Percentiles rank a stretch among this genome's conserved stretches.
Evolutionary conservation across 306 rosid genomes (phyloP).

Genomic region (Cucumis melo): DNA sequence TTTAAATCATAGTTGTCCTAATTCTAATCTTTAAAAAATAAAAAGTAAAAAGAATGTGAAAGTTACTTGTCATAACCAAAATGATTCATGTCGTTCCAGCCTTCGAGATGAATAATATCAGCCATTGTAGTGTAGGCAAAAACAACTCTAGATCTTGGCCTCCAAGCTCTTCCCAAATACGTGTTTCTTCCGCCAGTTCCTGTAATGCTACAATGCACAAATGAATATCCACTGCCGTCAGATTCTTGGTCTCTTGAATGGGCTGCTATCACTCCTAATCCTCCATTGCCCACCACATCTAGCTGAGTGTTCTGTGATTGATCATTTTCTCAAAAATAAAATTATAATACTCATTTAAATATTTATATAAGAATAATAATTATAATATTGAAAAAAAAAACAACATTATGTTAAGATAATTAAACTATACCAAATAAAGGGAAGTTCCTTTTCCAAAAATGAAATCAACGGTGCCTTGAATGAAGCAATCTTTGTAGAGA

Average conservation of each 20-base stretch:
- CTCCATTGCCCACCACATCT: conserved; percentile 8
- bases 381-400: no score
- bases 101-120: conserved; percentile 9
- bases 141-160: conserved; percentile 17
- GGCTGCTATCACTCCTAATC: conserved; percentile 32
- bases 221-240: conserved; percentile 24
- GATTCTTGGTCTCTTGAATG: conserved; percentile 20
- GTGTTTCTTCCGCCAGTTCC: conserved; percentile 20
- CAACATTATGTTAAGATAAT: no score
- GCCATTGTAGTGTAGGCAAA: conserved; percentile 28
- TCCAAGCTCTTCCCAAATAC: conserved; percentile 51
- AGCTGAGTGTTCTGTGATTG: conserved; percentile 21
- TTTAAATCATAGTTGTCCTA: no score
- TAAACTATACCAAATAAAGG: conserved; percentile 23
- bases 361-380: no score
- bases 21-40: no score
- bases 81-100: conserved; percentile 26
- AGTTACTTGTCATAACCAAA: no score
- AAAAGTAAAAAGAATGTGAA: no score
- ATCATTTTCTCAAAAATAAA: no score
- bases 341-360: no score
- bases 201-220: conserved; percentile 33
- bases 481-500: conserved; percentile 29
- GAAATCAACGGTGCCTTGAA: conserved; percentile 35
- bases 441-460: conserved; percentile 29